Evolutionary conservation across 768 basidiomycete species (phyloP).

Genomic region (Suillus bovinus): DNA sequence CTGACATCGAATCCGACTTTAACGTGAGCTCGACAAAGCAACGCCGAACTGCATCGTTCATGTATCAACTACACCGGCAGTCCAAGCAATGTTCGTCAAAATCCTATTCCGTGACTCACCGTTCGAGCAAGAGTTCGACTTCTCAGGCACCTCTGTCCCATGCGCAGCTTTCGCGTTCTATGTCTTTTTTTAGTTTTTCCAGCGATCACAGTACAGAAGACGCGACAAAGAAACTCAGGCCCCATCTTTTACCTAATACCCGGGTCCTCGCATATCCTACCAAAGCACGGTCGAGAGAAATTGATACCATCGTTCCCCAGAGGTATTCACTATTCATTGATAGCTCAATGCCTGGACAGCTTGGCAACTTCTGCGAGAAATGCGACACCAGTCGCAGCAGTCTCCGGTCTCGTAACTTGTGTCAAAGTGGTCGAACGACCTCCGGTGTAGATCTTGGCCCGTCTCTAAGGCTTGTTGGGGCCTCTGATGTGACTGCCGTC

Average conservation of each 20-base stretch:
- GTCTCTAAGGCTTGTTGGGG: conserved; percentile 29
- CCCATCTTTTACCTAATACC: not conserved
- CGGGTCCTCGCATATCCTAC: not conserved
- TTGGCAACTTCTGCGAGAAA: conserved; percentile 14
- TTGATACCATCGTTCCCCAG: conserved; percentile 2
- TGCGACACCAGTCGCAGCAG: not conserved
- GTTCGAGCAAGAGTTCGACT: conserved; percentile 4
- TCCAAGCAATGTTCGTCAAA: conserved; percentile 14
- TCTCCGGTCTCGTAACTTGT: not conserved
- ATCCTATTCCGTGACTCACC: not conserved
- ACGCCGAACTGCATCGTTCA: conserved; percentile 9
- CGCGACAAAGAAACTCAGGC: not conserved
- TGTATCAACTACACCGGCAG: conserved; percentile 11
- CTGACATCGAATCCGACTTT: conserved; percentile 18
- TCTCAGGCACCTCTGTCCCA: conserved; percentile 5
- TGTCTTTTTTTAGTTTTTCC: conserved; percentile 10
- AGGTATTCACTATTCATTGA: not conserved
- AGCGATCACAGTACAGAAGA: conserved; percentile 10
- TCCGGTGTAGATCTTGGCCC: conserved; percentile 5
- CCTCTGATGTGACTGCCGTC: conserved; percentile 14
- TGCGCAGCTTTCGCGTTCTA: conserved; percentile 11
- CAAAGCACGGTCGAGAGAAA: conserved; percentile 1
- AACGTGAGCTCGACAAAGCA: conserved; percentile 11
- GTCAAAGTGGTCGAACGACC: not conserved
- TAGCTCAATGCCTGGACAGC: not conserved